These are phyloP conservation scores for Ogataea paraovalis DNA, from an alignment of 805 yeast genomes.

Conservation along the genomic window DNA sequence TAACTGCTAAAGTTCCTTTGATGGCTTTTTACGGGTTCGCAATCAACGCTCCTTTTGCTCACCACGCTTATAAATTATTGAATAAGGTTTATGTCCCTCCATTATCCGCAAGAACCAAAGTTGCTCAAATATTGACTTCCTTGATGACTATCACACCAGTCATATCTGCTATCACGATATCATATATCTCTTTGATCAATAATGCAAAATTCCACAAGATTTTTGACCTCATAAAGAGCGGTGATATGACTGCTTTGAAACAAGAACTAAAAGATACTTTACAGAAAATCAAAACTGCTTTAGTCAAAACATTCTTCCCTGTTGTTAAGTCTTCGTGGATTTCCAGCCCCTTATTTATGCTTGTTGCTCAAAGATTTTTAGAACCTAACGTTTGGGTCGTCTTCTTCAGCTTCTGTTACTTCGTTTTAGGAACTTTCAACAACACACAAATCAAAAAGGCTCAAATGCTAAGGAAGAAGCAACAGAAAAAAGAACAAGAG, in stretches of 20 bases:
- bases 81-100: conserved; percentile 43
- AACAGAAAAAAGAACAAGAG: conserved; percentile 5
- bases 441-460: conserved; percentile 47
- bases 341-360: conserved; percentile 48
- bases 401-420: conserved; percentile 55
- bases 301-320: conserved; percentile 40
- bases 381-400: conserved; percentile 62
- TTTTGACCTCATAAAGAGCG: conserved; percentile 1
- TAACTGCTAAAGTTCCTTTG: conserved; percentile 43
- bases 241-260: conserved; percentile 12
- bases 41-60: conserved; percentile 56
- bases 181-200: conserved; percentile 52
- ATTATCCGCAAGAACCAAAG: conserved; percentile 34
- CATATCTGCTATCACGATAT: conserved; percentile 43
- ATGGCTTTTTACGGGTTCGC: conserved; percentile 54
- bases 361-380: conserved; percentile 53
- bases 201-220: conserved; percentile 11
- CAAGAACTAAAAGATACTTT: conserved; percentile 10
- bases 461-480: conserved; percentile 12
- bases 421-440: conserved; percentile 58
- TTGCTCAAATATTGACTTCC: conserved; percentile 48
- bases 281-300: conserved; percentile 27
- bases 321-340: conserved; percentile 51
- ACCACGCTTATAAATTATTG: conserved; percentile 45
- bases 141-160: conserved; percentile 55